These are phyloP conservation scores for Rhizopogon rudus DNA, from an alignment of 768 basidiomycete species.

Conservation along the genomic window DNA sequence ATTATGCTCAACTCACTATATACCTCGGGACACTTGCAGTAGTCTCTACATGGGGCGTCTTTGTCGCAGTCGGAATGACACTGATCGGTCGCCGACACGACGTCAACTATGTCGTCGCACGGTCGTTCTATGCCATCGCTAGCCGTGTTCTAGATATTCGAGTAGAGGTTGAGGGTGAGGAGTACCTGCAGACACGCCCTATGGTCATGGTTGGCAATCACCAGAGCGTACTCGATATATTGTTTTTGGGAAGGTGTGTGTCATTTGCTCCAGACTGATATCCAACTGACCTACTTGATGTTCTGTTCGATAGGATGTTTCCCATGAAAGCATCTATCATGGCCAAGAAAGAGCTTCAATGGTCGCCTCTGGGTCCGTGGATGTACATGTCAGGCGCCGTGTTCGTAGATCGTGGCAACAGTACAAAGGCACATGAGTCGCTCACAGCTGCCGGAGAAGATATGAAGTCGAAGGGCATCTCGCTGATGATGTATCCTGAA, in stretches of 20 bases:
- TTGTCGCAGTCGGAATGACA: conserved; percentile 62
- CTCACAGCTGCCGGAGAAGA: conserved; percentile 71
- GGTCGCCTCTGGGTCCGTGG: conserved; percentile 85
- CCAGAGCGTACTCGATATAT: conserved; percentile 88
- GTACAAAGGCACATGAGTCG: conserved; percentile 64
- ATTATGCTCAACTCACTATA: conserved; percentile 67
- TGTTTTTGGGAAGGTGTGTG: conserved; percentile 73
- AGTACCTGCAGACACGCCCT: conserved; percentile 68
- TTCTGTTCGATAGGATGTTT: conserved; percentile 53
- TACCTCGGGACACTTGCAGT: conserved; percentile 70
- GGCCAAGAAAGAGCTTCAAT: conserved; percentile 88
- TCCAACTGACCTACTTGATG: background rate
- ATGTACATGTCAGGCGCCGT: conserved; percentile 87
- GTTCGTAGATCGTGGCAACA: conserved; percentile 87
- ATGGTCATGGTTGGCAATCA: conserved; percentile 85
- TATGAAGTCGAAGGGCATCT: conserved; percentile 67
- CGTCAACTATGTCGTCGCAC: conserved; percentile 78
- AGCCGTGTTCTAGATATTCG: conserved; percentile 58
- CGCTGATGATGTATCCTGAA: conserved; percentile 95
- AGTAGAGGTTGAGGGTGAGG: conserved; percentile 81
- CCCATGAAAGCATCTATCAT: conserved; percentile 82
- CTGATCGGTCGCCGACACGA: conserved; percentile 68
- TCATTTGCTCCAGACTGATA: background rate
- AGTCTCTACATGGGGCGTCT: conserved; percentile 67
- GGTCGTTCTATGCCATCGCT: conserved; percentile 72